Conservation (phyloP, 2,329 filamentous ascomycete genomes). For the Fusarium staphyleae region DNA sequence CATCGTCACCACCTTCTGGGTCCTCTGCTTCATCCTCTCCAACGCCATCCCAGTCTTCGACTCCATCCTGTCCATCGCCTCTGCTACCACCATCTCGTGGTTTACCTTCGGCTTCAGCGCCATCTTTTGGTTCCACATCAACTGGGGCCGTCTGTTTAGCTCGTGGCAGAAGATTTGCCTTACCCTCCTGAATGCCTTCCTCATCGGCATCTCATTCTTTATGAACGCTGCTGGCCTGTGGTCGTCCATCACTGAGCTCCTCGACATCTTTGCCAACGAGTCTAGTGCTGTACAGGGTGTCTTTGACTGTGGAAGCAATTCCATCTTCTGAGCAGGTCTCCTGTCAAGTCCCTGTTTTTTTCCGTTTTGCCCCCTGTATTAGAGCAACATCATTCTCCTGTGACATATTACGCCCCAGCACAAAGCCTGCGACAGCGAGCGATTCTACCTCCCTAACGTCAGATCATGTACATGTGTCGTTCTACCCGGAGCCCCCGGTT, state of each 20-base stretch:
- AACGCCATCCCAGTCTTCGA: slow-evolving; percentile 50
- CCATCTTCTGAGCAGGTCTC: slow-evolving; percentile 41
- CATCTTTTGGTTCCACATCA: slow-evolving; percentile 49
- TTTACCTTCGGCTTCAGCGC: slow-evolving; percentile 49
- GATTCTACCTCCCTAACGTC: slow-evolving; percentile 12
- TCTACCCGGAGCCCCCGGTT: slow-evolving; percentile 12
- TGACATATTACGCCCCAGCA: slow-evolving; percentile 23
- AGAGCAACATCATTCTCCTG: slow-evolving; percentile 25
- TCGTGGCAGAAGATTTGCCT: slow-evolving; percentile 42
- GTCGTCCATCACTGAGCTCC: slow-evolving; percentile 44
- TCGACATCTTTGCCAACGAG: slow-evolving; percentile 42
- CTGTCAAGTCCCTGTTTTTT: slow-evolving; percentile 18
- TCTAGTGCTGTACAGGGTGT: slow-evolving; percentile 42
- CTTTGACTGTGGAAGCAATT: slow-evolving; percentile 47
- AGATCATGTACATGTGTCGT: slow-evolving; percentile 38
- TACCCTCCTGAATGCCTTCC: slow-evolving; percentile 42
- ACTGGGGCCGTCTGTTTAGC: slow-evolving; percentile 44
- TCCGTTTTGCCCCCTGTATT: slow-evolving; percentile 17
- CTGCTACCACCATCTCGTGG: slow-evolving; percentile 48
- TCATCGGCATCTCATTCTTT: slow-evolving; percentile 45
- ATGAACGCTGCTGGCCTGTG: slow-evolving; percentile 48
- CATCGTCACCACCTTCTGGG: slow-evolving; percentile 47
- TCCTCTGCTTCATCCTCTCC: slow-evolving; percentile 46
- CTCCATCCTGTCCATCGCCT: slow-evolving; percentile 48
- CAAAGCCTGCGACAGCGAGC: slow-evolving; percentile 22